phyloP scores from a whole-genome alignment of 257 asterid species.

The Prunella vulgaris region DNA sequence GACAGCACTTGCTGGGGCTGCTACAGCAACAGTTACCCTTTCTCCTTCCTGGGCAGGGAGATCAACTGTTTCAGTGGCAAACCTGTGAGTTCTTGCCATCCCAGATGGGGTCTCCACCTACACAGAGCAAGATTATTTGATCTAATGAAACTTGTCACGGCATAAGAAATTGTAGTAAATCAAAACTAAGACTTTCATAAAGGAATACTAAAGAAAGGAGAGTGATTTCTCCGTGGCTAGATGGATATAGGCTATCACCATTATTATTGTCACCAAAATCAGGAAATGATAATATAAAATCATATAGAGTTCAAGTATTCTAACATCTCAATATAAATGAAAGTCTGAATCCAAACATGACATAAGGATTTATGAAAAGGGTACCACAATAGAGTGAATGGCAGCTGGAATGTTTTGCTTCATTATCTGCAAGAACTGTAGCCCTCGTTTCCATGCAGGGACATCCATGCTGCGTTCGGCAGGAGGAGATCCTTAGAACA shows the following conservation, averaged over 20 bases:
- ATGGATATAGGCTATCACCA: no score
- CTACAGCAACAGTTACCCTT: conserved; percentile 82
- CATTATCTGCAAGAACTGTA: conserved; percentile 59
- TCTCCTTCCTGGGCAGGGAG: conserved; percentile 96
- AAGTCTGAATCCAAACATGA: conserved; percentile 2
- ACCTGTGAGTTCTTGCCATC: conserved; percentile 81
- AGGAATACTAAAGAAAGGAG: conserved; percentile 4
- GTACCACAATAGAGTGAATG: conserved; percentile 90
- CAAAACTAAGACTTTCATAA: conserved; percentile 6
- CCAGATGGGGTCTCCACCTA: conserved; percentile 94
- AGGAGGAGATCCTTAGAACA: conserved; percentile 99
- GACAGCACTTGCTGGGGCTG: conserved; percentile 69
- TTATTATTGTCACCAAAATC: conserved; percentile 1
- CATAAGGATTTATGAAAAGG: neutral
- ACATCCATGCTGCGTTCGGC: conserved; percentile 99
- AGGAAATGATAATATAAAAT: conserved; percentile 10
- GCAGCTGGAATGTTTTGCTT: conserved; percentile 87
- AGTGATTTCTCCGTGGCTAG: neutral
- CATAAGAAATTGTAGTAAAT: neutral
- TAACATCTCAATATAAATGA: neutral
- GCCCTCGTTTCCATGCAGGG: conserved; percentile 92
- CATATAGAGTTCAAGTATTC: neutral
- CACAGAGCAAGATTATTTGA: conserved; percentile 18
- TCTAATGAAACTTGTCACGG: conserved; percentile 13
- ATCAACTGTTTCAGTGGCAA: conserved; percentile 95